Percentiles rank a stretch among this genome's conserved stretches.
phyloP scores from a whole-genome alignment of 2,329 filamentous ascomycete species.

The Nothopassalora personata region DNA sequence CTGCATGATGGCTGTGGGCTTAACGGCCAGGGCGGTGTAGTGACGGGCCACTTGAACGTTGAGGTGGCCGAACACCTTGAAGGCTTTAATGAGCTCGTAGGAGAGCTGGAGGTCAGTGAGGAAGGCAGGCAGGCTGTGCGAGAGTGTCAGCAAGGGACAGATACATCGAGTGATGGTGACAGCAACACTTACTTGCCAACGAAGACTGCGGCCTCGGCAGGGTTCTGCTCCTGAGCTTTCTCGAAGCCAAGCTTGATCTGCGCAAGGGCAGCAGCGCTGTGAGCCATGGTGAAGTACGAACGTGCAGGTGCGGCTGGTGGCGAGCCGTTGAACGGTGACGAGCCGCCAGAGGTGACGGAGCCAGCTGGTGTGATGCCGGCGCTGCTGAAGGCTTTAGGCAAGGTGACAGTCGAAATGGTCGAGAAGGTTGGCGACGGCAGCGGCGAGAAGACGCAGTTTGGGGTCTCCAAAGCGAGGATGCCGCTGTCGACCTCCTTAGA shows the following conservation, averaged over 20 bases:
- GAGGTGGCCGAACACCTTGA: neutral
- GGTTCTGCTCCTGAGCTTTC: neutral
- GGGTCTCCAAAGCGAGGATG: neutral
- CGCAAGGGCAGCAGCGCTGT: neutral
- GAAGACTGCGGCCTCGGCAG: neutral
- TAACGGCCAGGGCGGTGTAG: neutral
- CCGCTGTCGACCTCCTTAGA: conserved; percentile 1
- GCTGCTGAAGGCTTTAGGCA: neutral
- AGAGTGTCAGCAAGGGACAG: neutral
- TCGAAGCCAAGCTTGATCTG: neutral
- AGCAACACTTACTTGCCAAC: conserved; percentile 3
- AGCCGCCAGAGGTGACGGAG: neutral
- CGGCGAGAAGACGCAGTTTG: neutral
- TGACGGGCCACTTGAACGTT: neutral
- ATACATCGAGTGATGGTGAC: neutral
- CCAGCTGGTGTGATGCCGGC: neutral
- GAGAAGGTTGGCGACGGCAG: neutral
- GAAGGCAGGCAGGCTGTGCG: neutral
- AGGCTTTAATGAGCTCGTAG: neutral
- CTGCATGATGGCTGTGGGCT: conserved; percentile 1
- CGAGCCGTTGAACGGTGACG: neutral
- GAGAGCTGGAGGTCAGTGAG: neutral
- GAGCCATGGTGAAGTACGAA: neutral
- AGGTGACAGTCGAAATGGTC: neutral
- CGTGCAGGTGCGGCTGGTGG: neutral